Conservation (phyloP, 768 basidiomycete genomes). For the Naganishia friedmannii region DNA sequence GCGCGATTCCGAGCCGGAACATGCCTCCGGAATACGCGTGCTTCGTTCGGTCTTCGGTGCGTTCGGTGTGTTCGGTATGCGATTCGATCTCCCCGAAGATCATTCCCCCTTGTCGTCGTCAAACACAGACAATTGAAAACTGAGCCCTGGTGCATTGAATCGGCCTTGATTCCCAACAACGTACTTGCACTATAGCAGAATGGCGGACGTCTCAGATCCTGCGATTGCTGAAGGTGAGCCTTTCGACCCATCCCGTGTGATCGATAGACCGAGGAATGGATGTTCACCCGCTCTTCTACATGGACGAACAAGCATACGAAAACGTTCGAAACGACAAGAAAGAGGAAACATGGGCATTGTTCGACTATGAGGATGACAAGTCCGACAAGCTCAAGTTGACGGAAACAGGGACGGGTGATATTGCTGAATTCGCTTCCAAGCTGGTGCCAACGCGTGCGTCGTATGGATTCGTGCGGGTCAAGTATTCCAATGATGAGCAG, state of each 20-base stretch:
- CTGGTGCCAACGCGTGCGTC: constrained; percentile 59
- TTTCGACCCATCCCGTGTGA: constrained; percentile 9
- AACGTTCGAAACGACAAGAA: constrained; percentile 81
- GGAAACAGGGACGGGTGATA: constrained; percentile 72
- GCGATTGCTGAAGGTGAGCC: constrained; percentile 68
- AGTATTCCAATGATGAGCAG: constrained; percentile 71
- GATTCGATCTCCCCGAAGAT: too few species aligned
- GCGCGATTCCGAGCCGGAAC: neutral
- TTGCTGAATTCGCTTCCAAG: constrained; percentile 64
- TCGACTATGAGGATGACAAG: constrained; percentile 72
- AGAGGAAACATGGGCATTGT: constrained; percentile 81
- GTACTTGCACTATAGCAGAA: constrained; percentile 12
- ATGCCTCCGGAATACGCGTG: neutral
- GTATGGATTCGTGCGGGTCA: constrained; percentile 78
- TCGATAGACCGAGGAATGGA: neutral
- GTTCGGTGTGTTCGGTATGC: too few species aligned
- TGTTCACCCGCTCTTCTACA: neutral
- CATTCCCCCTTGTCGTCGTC: too few species aligned
- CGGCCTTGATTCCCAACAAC: neutral
- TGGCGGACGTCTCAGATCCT: constrained; percentile 75
- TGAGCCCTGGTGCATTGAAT: too few species aligned
- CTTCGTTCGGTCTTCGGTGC: neutral
- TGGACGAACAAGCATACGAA: constrained; percentile 64
- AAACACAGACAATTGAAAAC: too few species aligned
- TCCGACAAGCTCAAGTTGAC: constrained; percentile 73